Conservation (phyloP, 371 early-diverging fungal species). For the Rhizopus arrhizus region DNA sequence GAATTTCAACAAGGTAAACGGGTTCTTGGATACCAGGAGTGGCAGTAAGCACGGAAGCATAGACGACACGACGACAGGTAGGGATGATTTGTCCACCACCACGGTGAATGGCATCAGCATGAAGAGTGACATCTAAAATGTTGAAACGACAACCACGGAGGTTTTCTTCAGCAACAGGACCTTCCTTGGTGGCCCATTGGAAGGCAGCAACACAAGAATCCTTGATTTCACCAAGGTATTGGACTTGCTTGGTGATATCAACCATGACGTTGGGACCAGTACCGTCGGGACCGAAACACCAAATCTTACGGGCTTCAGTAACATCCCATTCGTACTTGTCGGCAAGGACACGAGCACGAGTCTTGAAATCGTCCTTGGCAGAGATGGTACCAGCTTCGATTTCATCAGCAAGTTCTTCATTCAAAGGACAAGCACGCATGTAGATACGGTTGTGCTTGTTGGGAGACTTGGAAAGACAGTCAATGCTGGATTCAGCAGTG, state of each 20-base stretch:
- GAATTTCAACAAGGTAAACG: conserved; percentile 97
- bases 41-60: conserved; percentile 91
- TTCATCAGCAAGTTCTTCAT: conserved; percentile 82
- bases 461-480: conserved; percentile 97
- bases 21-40: conserved; percentile 97
- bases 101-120: conserved; percentile 99
- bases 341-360: conserved; percentile 91
- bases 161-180: conserved; percentile 83
- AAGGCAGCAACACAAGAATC: conserved; percentile 96
- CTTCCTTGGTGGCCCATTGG: conserved; percentile 95
- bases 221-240: conserved; percentile 99
- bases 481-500: conserved; percentile 79
- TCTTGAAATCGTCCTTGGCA: conserved; percentile 97
- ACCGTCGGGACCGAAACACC: conserved; percentile 99
- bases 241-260: conserved; percentile 98
- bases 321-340: conserved; percentile 95
- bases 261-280: conserved; percentile 95
- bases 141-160: conserved; percentile 98
- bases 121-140: conserved; percentile 96
- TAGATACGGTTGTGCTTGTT: conserved; percentile 99
- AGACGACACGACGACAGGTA: conserved; percentile 90
- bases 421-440: conserved; percentile 95
- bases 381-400: conserved; percentile 90
- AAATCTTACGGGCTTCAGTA: conserved; percentile 99
- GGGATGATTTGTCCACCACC: conserved; percentile 98